phyloP scores from a whole-genome alignment of 2,329 filamentous ascomycete genomes.

The Trichoderma atrobrunneum region DNA sequence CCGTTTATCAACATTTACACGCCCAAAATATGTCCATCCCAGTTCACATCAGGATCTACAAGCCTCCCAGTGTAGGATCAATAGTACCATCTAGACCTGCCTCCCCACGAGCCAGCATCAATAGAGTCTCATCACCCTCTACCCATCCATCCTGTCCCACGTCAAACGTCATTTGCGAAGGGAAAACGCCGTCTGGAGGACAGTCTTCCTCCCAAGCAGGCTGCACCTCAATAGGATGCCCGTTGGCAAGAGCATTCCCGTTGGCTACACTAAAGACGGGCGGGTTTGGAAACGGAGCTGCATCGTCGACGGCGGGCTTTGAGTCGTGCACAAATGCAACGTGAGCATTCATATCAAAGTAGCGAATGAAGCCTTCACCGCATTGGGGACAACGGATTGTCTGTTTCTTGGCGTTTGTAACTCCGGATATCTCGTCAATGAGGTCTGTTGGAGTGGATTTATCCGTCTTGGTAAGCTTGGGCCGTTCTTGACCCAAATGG shows the following conservation, averaged over 20 bases:
- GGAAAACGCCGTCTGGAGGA: slow-evolving; percentile 35
- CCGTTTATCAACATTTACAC: too few relatives aligned
- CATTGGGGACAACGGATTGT: slow-evolving; percentile 49
- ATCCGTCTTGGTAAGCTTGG: slow-evolving; percentile 30
- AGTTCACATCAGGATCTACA: background rate
- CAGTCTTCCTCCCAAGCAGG: slow-evolving; percentile 27
- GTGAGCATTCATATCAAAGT: slow-evolving; percentile 50
- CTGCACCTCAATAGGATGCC: background rate
- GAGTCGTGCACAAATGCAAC: slow-evolving; percentile 32
- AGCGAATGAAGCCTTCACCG: slow-evolving; percentile 45
- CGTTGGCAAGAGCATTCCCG: slow-evolving; percentile 14
- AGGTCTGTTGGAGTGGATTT: slow-evolving; percentile 28
- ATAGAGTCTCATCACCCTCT: slow-evolving; percentile 44
- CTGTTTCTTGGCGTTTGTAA: slow-evolving; percentile 39
- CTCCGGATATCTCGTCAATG: slow-evolving; percentile 45
- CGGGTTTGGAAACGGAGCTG: slow-evolving; percentile 1
- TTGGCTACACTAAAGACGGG: slow-evolving; percentile 24
- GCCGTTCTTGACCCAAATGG: slow-evolving; percentile 63
- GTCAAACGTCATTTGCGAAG: slow-evolving; percentile 33
- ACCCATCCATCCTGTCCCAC: slow-evolving; percentile 41
- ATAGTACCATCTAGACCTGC: slow-evolving; percentile 28
- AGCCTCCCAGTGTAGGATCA: slow-evolving; percentile 32
- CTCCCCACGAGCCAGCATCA: slow-evolving; percentile 36
- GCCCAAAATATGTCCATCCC: background rate
- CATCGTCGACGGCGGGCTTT: background rate